Evolutionary conservation across 1,284 basidiomycete species (phyloP), one percentile per base, ranked within the genome.

Genomic region (Boletus albobrunnescens): DNA sequence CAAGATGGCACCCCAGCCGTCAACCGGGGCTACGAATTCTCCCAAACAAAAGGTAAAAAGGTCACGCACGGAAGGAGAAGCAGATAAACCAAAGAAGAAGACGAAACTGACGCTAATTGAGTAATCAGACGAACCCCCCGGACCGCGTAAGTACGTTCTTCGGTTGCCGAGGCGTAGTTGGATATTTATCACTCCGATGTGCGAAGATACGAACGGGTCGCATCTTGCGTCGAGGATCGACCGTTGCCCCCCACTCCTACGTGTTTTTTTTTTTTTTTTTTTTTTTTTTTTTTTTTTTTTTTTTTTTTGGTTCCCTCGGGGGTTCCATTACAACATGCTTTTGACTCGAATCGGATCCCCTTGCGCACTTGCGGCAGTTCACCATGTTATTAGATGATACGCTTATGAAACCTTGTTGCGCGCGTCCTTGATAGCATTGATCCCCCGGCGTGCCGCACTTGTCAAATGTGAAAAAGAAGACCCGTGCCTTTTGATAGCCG

Each of bases 341-440:
- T 39, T 44, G 23, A 19, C 38, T 39, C 32, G 20, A 50, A 48
- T 57, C 24, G 43, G 45, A 41, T 43, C 27, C 41, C 39, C 30
- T 36, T 47, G 41, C 32, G 35, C 44, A 55, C 45, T 54, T 43
- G 54, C 46, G 44, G 46, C 45, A 46, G 54, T 38, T 27, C 51
- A 42, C 43, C 40, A 49, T 61, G 53, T 59, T 50, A 57, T 63
- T 50, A 43, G 49, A 49, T 48, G 50, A 51, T 57, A 59, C 47
- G 49, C 44, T 52, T 65, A 65, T 65, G 59, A 63, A 65, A 65
- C 59, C 47, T 52, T 59, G 63, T 54, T 53, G 52, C n/a, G 48
- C 32, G 27, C 24, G 47, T 47, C 51, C 33, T 58, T 62, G 61
- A 65, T 64, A 53, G 56, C 44, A 57, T 61, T 61, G 53, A 64